phyloP scores from a whole-genome alignment of 768 basidiomycete genomes.

The Phaeotremella fagi region DNA sequence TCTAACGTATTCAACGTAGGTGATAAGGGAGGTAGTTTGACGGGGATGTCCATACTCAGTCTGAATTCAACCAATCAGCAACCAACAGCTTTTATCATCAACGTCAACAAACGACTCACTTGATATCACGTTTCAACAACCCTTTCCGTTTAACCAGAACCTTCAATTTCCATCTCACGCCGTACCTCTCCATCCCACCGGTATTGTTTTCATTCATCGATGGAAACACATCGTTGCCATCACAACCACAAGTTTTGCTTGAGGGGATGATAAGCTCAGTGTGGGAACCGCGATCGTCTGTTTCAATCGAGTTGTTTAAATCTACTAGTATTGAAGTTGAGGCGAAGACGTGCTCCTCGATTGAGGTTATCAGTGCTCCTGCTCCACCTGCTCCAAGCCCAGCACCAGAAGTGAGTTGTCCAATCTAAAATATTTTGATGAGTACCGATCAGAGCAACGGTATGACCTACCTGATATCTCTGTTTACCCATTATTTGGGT shows the following conservation, averaged over 20 bases:
- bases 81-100: no score
- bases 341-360: conserved; percentile 8
- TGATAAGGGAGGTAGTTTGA: neutral
- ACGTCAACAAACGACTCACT: conserved; percentile 3
- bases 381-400: conserved; percentile 6
- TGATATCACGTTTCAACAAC: conserved; percentile 16
- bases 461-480: conserved; percentile 9
- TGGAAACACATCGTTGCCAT: conserved; percentile 1
- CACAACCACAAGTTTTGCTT: conserved; percentile 7
- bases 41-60: neutral
- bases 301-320: neutral
- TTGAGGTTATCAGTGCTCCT: conserved; percentile 5
- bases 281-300: neutral
- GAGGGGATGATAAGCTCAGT: conserved; percentile 1
- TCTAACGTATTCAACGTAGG: conserved; percentile 1
- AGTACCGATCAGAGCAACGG: neutral
- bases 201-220: neutral
- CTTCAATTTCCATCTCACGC: conserved; percentile 8
- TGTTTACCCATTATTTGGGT: conserved; percentile 15
- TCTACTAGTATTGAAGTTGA: neutral
- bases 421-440: neutral
- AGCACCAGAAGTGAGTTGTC: conserved; percentile 6
- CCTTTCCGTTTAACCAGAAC: conserved; percentile 14
- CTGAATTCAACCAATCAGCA: no score
- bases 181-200: conserved; percentile 1